A percentile compares a stretch with the other conserved stretches of the same genome.
phyloP scores from a whole-genome alignment of 257 asterid species.

The Solanum arcanum region DNA sequence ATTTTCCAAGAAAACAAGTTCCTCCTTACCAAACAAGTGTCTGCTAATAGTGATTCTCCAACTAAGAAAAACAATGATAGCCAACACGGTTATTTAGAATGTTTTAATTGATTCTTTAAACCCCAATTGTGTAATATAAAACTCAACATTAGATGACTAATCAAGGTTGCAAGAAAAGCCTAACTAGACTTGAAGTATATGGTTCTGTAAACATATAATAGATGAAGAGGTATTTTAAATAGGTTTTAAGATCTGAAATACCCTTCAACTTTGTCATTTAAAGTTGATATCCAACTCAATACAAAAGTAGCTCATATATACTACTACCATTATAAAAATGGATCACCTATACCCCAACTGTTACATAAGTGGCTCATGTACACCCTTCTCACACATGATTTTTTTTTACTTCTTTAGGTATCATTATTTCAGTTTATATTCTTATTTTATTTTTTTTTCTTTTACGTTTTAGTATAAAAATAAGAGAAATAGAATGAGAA shows the following conservation, averaged over 20 bases:
- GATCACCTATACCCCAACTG: neutral
- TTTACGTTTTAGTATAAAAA: neutral
- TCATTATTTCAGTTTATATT: neutral
- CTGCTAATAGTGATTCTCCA: neutral
- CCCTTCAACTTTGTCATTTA: neutral
- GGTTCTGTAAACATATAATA: neutral
- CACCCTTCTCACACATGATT: neutral
- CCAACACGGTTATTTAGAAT: neutral
- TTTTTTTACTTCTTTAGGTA: neutral
- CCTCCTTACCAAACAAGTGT: neutral
- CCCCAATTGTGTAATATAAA: neutral
- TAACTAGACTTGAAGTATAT: neutral
- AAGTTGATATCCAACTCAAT: neutral
- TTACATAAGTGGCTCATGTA: neutral
- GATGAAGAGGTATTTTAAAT: neutral
- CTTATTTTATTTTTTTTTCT: too few species aligned
- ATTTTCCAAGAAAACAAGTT: neutral
- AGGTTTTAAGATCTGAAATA: neutral
- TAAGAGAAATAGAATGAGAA: neutral
- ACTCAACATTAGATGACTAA: neutral
- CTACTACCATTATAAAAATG: neutral
- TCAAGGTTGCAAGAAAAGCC: neutral
- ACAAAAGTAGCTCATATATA: neutral
- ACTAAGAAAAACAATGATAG: neutral
- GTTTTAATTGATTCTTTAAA: neutral